These are phyloP conservation scores for Parasarocladium wereldwijsianum DNA, from an alignment of 2,329 filamentous ascomycete species.

Conservation along the genomic window DNA sequence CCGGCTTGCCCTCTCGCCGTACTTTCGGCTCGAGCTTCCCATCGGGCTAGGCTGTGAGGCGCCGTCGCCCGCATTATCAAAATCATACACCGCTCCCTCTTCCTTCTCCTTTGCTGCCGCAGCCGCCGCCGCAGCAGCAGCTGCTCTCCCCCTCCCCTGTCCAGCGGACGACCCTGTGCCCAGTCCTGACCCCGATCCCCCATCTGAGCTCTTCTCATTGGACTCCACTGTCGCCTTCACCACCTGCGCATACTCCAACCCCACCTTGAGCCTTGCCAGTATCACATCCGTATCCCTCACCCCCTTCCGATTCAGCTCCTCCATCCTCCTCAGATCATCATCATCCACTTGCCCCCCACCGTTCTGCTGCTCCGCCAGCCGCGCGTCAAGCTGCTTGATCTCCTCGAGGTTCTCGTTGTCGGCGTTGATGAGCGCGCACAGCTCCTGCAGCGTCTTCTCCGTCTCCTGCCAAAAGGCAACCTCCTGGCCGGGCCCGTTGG, in stretches of 20 bases:
- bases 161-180: too few relatives aligned
- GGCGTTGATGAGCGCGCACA: constrained; percentile 23
- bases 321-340: constrained; percentile 29
- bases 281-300: constrained; percentile 26
- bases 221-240: constrained; percentile 26
- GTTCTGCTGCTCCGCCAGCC: constrained; percentile 23
- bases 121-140: constrained; percentile 8
- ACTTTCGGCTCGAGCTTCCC: constrained; percentile 18
- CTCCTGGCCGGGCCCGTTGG: constrained; percentile 24
- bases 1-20: constrained; percentile 14
- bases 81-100: constrained; percentile 26
- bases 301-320: constrained; percentile 25
- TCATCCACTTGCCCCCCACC: constrained; percentile 17
- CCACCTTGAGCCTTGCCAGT: constrained; percentile 18
- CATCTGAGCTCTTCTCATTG: constrained; percentile 26
- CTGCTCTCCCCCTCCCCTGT: constrained; percentile 8
- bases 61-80: constrained; percentile 28
- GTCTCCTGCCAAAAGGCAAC: constrained; percentile 26
- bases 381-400: constrained; percentile 24
- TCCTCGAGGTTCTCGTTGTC: constrained; percentile 26
- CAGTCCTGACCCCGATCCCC: too few relatives aligned
- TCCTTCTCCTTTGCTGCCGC: too few relatives aligned
- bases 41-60: constrained; percentile 30
- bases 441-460: constrained; percentile 23
- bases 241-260: constrained; percentile 27